Evolutionary conservation across 2,329 filamentous ascomycete genomes (phyloP).

Genomic region (Polytolypa hystricis): DNA sequence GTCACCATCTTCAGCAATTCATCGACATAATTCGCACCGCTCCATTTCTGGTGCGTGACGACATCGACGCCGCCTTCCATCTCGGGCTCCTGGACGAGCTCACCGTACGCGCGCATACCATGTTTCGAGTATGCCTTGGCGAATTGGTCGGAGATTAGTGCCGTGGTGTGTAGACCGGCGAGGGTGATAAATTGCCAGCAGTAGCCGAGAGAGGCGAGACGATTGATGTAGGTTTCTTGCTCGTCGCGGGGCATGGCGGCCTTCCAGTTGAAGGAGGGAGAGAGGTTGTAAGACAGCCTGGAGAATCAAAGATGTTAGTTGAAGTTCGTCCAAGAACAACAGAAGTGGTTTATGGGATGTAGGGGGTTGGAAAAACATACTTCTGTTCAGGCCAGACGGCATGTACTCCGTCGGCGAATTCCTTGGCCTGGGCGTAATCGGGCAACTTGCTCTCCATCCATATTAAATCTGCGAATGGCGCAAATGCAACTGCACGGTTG

Average conservation of each 20-base stretch:
- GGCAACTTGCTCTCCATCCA: slow-evolving; percentile 99
- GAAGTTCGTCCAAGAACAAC: slow-evolving; percentile 8
- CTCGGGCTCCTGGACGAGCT: slow-evolving; percentile 95
- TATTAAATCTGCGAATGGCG: slow-evolving; percentile 87
- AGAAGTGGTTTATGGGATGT: background rate
- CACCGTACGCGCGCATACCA: slow-evolving; percentile 94
- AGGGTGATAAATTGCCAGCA: slow-evolving; percentile 99
- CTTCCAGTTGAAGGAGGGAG: slow-evolving; percentile 99
- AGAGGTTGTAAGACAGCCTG: slow-evolving; percentile 94
- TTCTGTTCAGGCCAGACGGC: slow-evolving; percentile 94
- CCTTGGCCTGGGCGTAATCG: slow-evolving; percentile 78
- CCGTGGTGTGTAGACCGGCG: slow-evolving; percentile 83
- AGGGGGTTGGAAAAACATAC: slow-evolving; percentile 39
- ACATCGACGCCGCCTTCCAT: slow-evolving; percentile 86
- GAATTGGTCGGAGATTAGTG: slow-evolving; percentile 83
- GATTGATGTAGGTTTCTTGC: slow-evolving; percentile 94
- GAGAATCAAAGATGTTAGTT: slow-evolving; percentile 6
- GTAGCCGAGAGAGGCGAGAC: slow-evolving; percentile 79
- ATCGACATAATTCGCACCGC: slow-evolving; percentile 86
- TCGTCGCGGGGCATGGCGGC: slow-evolving; percentile 81
- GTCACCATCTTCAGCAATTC: slow-evolving; percentile 95
- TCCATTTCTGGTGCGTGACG: slow-evolving; percentile 99
- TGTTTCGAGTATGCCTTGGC: slow-evolving; percentile 66
- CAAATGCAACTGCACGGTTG: slow-evolving; percentile 83
- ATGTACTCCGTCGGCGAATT: slow-evolving; percentile 90